Evolutionary conservation across 1,139 yeast species (phyloP).

Genomic region (Lodderomyces beijingensis): DNA sequence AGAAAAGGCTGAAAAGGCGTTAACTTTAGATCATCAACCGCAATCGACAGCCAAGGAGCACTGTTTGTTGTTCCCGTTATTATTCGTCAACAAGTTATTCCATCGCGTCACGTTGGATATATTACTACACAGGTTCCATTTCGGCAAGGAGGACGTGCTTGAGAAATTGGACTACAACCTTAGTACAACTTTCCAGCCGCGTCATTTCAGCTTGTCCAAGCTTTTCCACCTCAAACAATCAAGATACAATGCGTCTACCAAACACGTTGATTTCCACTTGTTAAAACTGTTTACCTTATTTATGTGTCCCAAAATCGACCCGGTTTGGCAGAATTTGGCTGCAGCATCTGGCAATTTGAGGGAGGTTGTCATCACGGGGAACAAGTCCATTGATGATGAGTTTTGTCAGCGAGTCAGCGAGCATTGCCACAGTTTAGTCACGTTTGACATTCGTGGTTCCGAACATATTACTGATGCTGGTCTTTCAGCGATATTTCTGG

Average conservation of each 20-base stretch:
- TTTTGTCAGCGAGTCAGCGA: constrained; percentile 50
- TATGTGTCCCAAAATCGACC: constrained; percentile 72
- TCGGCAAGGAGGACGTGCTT: constrained; percentile 36
- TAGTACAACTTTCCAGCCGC: constrained; percentile 20
- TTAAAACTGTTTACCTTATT: constrained; percentile 72
- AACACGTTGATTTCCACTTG: constrained; percentile 37
- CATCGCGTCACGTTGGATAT: constrained; percentile 50
- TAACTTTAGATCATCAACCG: no score
- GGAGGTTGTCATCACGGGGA: constrained; percentile 72
- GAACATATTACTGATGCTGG: constrained; percentile 75
- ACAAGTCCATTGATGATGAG: constrained; percentile 58
- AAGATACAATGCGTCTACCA: constrained; percentile 20
- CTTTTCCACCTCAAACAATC: constrained; percentile 29
- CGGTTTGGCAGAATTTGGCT: constrained; percentile 46
- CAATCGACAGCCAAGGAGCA: no score
- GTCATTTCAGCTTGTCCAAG: constrained; percentile 32
- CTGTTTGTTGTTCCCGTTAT: constrained; percentile 61
- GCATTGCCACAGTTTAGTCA: constrained; percentile 55
- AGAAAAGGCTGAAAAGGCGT: constrained; percentile 44
- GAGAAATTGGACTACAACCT: constrained; percentile 39
- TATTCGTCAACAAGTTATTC: constrained; percentile 74
- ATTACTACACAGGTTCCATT: constrained; percentile 52
- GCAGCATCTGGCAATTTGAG: constrained; percentile 34
- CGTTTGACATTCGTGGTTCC: constrained; percentile 81
- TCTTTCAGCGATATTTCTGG: constrained; percentile 55